Evolutionary conservation across 768 basidiomycete species (phyloP), one percentile per base, ranked within the genome.

Genomic region (Calocera cornea): DNA sequence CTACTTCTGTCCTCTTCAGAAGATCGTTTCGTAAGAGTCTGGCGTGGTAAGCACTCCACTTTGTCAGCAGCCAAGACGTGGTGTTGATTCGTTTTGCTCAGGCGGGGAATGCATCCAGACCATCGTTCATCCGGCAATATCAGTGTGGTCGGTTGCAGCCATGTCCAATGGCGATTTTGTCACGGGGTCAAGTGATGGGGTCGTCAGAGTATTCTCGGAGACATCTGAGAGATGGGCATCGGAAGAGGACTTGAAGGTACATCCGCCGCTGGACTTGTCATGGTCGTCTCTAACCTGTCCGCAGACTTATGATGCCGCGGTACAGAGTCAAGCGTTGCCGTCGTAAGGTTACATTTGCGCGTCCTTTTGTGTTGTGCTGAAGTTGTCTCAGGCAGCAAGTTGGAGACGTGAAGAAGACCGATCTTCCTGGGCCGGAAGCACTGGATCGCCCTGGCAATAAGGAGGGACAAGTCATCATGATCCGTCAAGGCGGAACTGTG

Each of bases 101-200:
- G 95, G 92, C 70, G 94, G 91, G 16, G 90, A 93, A 76, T 90
- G 90, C 71, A 77, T 83, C 5, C 95, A 99, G 76, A 89, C 88
- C 11, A 86, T 99, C 68, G 84, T 90, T 11, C 93, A 97, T 73
- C 94, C 97, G 7, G 92, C 92, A 8, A 91, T 95, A 67, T 97
- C 95, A n/a, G 91, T 99, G 1, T 99, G 97, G 97, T 79, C 90
- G 1, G 91, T 95, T 17, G 87, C 90, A 0, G 82, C 86, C 5
- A 86, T 93, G 82, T 87, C 91, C 0, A 92, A 93, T 69, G 87
- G 90, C 36, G 95, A 98, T 75, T 90, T 99, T 71, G 89, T 92
- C 54, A 93, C 89, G 64, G 95, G 95, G 3, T 83, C 87, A 65
- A 95, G 95, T 69, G 97, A 99, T 74, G 87, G 88, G 38, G 77